Evolutionary conservation across 352 stramenopile species (phyloP), one percentile per base, ranked within the genome.

Genomic region (Pythium dissotocum): DNA sequence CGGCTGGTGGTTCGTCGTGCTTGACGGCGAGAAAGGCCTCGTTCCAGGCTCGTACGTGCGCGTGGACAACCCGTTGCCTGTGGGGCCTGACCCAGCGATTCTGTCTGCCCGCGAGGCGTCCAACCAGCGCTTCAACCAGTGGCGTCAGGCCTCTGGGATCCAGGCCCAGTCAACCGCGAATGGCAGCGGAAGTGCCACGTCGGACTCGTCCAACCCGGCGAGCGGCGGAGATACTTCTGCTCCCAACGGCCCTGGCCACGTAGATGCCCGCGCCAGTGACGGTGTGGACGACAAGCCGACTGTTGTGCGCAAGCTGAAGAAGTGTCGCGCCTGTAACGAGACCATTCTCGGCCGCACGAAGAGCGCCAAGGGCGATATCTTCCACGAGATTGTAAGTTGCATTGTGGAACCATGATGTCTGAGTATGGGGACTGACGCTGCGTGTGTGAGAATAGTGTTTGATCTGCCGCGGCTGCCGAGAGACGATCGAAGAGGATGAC

Each of bases 1-100:
- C 57, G 86, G 86, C 62, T 94, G 86, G 86, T 94, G 86, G 86
- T 91, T 94, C 63, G 85, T 94, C 30, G 70, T 83, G 21, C 82
- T 91, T 35, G 80, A 91, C 54, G 80, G 79, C 63, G 83, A 93
- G 69, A 92, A 93, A 58, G 86, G 86, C 0, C 76, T 94, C 35
- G 86, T 94, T n/a, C 86, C 86, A 0, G 86, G 84, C 12, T 87
- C 84, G 26, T 94, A 93, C 56, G 38, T 94, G 55, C 73, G 78
- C 28, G 79, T 93, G 53, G 84, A 91, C 58, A 87, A 89, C 59
- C 82, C 84, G 1, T 72, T 82, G n/a, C 68, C 84, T 28, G 74
- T 81, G 46, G 61, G 85, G 8, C 80, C 77, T 14, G 81, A 91
- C 49, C 75, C 77, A 0, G 73, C 81, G 32, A 92, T 94, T 18